A percentile compares a stretch with the other conserved stretches of the same genome.
These are phyloP conservation scores for Rhipidocladum racemiflorum DNA, from an alignment of 176 grass and related monocot species.

Conservation along the genomic window DNA sequence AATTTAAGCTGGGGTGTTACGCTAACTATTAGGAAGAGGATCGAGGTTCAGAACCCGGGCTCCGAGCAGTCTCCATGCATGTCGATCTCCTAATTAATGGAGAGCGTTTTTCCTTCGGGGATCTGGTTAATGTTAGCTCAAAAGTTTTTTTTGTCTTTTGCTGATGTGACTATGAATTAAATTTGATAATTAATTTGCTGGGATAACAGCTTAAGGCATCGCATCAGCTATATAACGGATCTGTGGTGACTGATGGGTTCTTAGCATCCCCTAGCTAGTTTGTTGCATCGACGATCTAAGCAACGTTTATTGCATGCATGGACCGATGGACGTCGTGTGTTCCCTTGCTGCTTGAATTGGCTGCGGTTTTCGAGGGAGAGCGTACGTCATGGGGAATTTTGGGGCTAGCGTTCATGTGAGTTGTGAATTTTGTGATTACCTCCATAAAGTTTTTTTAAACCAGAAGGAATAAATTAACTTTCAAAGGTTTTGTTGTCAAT, in stretches of 20 bases:
- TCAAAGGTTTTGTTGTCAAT: not conserved
- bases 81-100: not conserved
- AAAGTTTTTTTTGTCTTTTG: not conserved
- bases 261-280: not conserved
- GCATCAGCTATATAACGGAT: not conserved
- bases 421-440: not conserved
- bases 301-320: not conserved
- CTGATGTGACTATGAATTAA: not conserved
- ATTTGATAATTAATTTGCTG: not conserved
- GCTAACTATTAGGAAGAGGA: not conserved
- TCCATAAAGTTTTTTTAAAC: not conserved
- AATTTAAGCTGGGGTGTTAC: not conserved
- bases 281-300: not conserved
- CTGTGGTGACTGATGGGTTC: not conserved
- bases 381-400: not conserved
- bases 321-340: not conserved
- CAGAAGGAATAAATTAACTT: not conserved
- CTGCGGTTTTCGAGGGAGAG: not conserved
- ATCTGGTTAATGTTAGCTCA: not conserved
- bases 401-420: not conserved
- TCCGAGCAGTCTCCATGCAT: not conserved
- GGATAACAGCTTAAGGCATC: not conserved
- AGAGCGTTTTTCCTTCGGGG: not conserved
- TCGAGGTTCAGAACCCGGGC: not conserved
- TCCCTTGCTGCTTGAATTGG: not conserved